These are phyloP conservation scores for Aplosporella prunicola DNA, from an alignment of 2,329 filamentous ascomycete genomes.

Conservation along the genomic window DNA sequence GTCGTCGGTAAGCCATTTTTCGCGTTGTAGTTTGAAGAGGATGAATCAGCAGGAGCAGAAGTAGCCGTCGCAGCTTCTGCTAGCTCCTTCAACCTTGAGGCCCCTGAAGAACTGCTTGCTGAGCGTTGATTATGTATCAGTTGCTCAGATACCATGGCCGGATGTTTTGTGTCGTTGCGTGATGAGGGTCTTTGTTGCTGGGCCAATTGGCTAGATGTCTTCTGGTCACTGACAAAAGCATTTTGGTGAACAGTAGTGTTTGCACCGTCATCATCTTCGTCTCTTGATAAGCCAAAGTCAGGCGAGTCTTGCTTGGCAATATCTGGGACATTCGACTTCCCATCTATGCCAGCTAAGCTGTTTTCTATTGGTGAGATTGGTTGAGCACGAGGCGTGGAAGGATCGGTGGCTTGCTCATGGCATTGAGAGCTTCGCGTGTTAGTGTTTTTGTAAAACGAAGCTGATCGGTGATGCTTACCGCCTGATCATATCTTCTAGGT, in stretches of 20 bases:
- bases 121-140: too few relatives aligned
- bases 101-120: background rate
- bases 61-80: conserved; percentile 3
- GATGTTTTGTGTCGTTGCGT: too few relatives aligned
- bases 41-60: background rate
- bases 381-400: conserved; percentile 7
- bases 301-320: background rate
- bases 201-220: too few relatives aligned
- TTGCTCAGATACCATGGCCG: too few relatives aligned
- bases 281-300: too few relatives aligned
- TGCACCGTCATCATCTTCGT: too few relatives aligned
- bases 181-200: too few relatives aligned
- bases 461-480: conserved; percentile 30
- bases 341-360: conserved; percentile 23
- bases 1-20: too few relatives aligned
- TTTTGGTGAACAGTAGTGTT: too few relatives aligned
- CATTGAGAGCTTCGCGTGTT: conserved; percentile 17
- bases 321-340: background rate
- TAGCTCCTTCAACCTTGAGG: background rate
- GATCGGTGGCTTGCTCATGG: conserved; percentile 6
- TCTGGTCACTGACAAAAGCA: too few relatives aligned
- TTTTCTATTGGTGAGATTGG: conserved; percentile 22
- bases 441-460: too few relatives aligned
- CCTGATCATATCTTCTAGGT: conserved; percentile 36
- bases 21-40: too few relatives aligned